Evolutionary conservation across 2,329 filamentous ascomycete species (phyloP).

Genomic region (Chalaropsis ovoidea): DNA sequence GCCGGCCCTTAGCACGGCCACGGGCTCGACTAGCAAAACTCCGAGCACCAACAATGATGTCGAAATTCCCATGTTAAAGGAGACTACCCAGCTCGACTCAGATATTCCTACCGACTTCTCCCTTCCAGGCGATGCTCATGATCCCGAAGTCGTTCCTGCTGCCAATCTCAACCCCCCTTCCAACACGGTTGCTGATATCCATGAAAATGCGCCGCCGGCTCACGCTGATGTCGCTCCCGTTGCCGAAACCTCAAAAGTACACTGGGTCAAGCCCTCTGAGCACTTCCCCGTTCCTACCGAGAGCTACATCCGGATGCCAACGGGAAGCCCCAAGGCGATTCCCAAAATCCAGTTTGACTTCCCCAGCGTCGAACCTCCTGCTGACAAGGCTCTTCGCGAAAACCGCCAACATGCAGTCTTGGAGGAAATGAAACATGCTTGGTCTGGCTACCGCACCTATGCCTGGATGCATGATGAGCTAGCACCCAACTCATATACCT

Average conservation of each 20-base stretch:
- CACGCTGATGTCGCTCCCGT: not conserved
- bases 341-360: conserved; percentile 70
- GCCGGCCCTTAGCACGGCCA: not conserved
- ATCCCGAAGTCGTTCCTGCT: not conserved
- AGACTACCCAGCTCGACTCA: not conserved
- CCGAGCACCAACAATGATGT: conserved; percentile 5
- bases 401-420: conserved; percentile 58
- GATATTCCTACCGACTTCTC: conserved; percentile 17
- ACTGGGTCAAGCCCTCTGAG: conserved; percentile 67
- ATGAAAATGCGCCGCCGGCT: conserved; percentile 6
- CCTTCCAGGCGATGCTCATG: conserved; percentile 13
- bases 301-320: conserved; percentile 66
- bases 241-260: conserved; percentile 33
- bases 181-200: conserved; percentile 7
- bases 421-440: conserved; percentile 64
- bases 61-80: conserved; percentile 17
- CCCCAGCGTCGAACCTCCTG: conserved; percentile 47
- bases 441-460: conserved; percentile 67
- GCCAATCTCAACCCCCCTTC: not conserved
- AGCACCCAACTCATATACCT: conserved; percentile 56
- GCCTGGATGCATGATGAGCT: conserved; percentile 87
- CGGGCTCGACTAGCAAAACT: not conserved
- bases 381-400: conserved; percentile 51
- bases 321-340: conserved; percentile 56
- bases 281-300: conserved; percentile 64